A percentile compares a stretch with the other conserved stretches of the same genome.
Conservation (phyloP, 2,329 filamentous ascomycete genomes). For the Claviceps africana region DNA sequence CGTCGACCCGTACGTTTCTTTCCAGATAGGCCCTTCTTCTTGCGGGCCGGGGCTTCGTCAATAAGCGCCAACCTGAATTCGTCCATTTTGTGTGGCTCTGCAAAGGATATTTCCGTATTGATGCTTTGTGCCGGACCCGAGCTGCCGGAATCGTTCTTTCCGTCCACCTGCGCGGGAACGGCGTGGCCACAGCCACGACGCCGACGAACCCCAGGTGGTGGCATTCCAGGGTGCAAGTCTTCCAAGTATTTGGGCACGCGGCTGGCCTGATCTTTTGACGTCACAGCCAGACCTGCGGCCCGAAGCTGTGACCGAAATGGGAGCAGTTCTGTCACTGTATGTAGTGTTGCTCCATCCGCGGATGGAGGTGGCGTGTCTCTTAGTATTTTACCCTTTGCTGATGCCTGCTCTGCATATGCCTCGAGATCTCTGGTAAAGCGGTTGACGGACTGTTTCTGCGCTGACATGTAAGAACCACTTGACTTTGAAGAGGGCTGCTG, state of each 20-base stretch:
- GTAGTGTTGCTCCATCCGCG: constrained; percentile 28
- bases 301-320: constrained; percentile 40
- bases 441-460: constrained; percentile 27
- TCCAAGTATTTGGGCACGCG: constrained; percentile 10
- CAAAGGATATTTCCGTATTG: constrained; percentile 20
- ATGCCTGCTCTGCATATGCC: constrained; percentile 19
- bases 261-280: constrained; percentile 32
- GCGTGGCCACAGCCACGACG: neutral
- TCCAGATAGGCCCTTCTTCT: constrained; percentile 7
- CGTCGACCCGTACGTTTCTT: constrained; percentile 8
- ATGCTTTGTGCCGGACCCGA: constrained; percentile 12
- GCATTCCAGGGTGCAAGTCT: constrained; percentile 1
- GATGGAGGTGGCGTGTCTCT: constrained; percentile 26
- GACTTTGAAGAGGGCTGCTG: neutral
- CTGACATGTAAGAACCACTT: constrained; percentile 27
- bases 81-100: constrained; percentile 15
- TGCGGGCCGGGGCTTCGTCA: constrained; percentile 15
- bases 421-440: constrained; percentile 19
- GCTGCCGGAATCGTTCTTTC: constrained; percentile 9
- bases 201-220: neutral
- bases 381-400: constrained; percentile 22
- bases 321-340: constrained; percentile 38
- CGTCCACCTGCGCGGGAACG: constrained; percentile 16
- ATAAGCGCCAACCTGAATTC: constrained; percentile 22
- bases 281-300: constrained; percentile 41